Conservation (phyloP, 768 basidiomycete genomes). For the Lentinula raphanica region DNA sequence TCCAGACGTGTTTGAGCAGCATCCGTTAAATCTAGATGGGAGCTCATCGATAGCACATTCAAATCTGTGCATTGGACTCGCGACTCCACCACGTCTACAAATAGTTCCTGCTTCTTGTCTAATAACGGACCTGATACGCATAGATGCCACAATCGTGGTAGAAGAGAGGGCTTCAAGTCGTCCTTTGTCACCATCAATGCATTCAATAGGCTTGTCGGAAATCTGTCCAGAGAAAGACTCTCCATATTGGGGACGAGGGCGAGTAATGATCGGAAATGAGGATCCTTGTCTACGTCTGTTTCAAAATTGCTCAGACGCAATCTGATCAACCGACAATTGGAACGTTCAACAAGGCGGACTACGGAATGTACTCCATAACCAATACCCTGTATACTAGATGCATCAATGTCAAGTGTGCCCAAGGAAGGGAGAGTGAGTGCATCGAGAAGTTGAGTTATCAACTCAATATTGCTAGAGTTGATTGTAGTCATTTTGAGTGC, state of each 20-base stretch:
- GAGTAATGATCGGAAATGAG: not conserved
- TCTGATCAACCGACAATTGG: not conserved
- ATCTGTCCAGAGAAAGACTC: not conserved
- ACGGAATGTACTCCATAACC: not conserved
- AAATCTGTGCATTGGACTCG: not conserved
- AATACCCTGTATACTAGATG: not conserved
- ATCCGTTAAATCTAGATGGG: not conserved
- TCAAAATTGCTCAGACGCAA: not conserved
- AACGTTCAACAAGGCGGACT: not conserved
- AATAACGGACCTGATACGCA: not conserved
- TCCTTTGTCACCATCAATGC: not conserved
- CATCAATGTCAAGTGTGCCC: not conserved
- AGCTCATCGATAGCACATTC: not conserved
- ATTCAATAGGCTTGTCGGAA: not conserved
- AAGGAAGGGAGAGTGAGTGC: not conserved
- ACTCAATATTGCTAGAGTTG: not conserved
- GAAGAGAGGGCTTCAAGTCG: not conserved
- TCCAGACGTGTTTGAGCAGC: not conserved
- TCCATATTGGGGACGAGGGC: not conserved
- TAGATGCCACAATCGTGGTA: not conserved
- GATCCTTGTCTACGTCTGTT: not conserved
- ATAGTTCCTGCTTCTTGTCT: not conserved
- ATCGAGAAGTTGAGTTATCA: not conserved
- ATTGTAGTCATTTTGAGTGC: not conserved
- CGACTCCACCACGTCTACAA: not conserved